A percentile compares a stretch with the other conserved stretches of the same genome.
phyloP scores from a whole-genome alignment of 139 green algal genomes.

The Gonium pectorale region DNA sequence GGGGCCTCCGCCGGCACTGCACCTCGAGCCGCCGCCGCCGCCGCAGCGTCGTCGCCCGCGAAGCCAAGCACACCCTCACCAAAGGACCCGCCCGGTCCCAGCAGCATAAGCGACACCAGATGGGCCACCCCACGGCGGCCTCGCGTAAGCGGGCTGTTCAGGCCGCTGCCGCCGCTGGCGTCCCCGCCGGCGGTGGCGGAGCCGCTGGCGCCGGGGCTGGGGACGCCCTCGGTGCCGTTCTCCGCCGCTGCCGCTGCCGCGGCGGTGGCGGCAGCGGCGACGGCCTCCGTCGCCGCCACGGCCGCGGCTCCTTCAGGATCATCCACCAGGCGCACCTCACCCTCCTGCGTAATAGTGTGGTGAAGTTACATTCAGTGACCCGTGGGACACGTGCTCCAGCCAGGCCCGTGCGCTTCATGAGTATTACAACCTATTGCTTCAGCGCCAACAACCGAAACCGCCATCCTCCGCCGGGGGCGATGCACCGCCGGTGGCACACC shows the following conservation, averaged over 20 bases:
- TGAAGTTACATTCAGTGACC: no score
- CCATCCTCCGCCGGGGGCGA: no score
- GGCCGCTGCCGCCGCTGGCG: background rate
- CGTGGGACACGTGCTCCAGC: no score
- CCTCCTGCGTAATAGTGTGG: no score
- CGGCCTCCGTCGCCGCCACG: background rate
- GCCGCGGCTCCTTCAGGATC: constrained; percentile 23
- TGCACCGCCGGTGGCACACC: no score
- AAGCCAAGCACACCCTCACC: constrained; percentile 29
- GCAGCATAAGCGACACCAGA: constrained; percentile 4
- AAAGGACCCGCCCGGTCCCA: constrained; percentile 20
- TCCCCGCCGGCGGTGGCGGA: background rate
- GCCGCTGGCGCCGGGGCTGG: no score
- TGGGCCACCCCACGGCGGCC: constrained; percentile 2
- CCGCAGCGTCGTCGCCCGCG: background rate
- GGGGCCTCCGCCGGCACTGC: no score
- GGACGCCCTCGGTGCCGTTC: background rate
- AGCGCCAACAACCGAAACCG: no score
- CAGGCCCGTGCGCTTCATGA: no score
- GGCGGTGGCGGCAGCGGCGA: background rate
- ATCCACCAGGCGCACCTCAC: constrained; percentile 30
- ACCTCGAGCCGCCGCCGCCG: background rate
- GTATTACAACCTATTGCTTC: no score
- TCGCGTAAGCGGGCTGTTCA: no score
- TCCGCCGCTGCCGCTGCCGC: background rate